Evolutionary conservation across 148 eudicot genomes (phyloP), one percentile per base, ranked within the genome.

Genomic region (Spergularia marina): DNA sequence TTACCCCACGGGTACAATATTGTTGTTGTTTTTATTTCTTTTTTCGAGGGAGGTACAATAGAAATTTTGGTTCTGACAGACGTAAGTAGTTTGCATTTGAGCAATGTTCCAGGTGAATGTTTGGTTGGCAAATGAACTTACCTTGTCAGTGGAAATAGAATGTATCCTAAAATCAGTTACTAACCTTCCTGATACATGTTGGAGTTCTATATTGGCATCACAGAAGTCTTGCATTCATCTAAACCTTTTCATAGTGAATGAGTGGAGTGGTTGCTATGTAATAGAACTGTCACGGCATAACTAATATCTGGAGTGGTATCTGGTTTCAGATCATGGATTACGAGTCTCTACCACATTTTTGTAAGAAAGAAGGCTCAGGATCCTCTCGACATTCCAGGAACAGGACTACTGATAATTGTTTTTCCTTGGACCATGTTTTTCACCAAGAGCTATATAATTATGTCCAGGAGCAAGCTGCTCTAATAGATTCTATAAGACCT

Each of bases 301-400:
- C 41, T 63, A 63, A 30, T 40, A 53, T 49, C 16, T 72, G 71
- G 34, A 65, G 47, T 41, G 61, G 58, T 14, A 53, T 54, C 47
- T 71, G 55, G 72, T 65, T 80, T 81, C 97, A 96, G 99, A 86
- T 92, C 55, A 92, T 96, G 99, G 99, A 96, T 81, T 92, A 92
- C 59, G 89, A 85, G 44, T 87, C 93, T 25, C 97, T 96, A 62
- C 99, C 99, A 14, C 99, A 92, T 74, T 96, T 96, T 80, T 96
- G 99, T 83, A 87, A 83, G 85, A 88, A 83, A 84, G 93, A 89
- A 86, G 97, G 98, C 6, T 95, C 98, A 3, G 99, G 99, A 52
- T 91, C 96, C 61, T 89, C 97, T 60, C 74, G 87, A 61, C 82
- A 88, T 78, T 84, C 88, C n/a, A 91, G 91, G 78, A 87, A 84